A percentile compares a stretch with the other conserved stretches of the same genome.
Conservation (phyloP, 257 asterid genomes). For the Plantago major region DNA sequence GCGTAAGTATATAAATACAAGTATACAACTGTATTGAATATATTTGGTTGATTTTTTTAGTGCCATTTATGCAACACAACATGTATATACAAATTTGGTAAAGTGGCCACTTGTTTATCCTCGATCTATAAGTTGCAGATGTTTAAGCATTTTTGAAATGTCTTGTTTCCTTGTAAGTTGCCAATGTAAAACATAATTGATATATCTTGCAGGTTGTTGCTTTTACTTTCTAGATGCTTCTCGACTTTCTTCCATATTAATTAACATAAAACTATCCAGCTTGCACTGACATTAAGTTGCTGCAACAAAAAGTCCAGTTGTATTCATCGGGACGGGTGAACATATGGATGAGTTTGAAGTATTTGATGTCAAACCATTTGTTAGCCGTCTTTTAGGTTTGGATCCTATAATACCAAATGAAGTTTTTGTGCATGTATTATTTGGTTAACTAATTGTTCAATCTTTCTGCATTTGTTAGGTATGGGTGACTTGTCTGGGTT, state of each 20-base stretch:
- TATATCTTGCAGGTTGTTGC: not conserved
- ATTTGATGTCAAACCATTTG: conserved; percentile 96
- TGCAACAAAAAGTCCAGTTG: conserved; percentile 93
- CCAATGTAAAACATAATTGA: not conserved
- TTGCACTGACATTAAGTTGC: conserved; percentile 62
- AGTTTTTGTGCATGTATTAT: not conserved
- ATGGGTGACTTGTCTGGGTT: conserved; percentile 99
- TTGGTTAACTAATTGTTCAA: not conserved
- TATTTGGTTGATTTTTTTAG: too few species aligned
- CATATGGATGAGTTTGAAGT: conserved; percentile 99
- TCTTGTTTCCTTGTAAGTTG: not conserved
- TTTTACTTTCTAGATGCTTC: not conserved
- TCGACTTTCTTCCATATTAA: not conserved
- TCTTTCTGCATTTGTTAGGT: conserved; percentile 35
- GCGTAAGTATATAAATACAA: conserved; percentile 85
- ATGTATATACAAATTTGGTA: too few species aligned
- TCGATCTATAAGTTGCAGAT: too few species aligned
- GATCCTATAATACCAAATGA: conserved; percentile 7
- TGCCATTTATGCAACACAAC: too few species aligned
- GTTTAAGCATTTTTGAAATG: too few species aligned
- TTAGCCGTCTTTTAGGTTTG: conserved; percentile 91
- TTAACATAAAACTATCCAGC: not conserved
- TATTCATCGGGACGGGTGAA: conserved; percentile 96
- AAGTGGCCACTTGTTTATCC: too few species aligned
- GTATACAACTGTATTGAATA: not conserved